Evolutionary conservation across 2,329 filamentous ascomycete species (phyloP).

Genomic region (Fusarium nisikadoi): DNA sequence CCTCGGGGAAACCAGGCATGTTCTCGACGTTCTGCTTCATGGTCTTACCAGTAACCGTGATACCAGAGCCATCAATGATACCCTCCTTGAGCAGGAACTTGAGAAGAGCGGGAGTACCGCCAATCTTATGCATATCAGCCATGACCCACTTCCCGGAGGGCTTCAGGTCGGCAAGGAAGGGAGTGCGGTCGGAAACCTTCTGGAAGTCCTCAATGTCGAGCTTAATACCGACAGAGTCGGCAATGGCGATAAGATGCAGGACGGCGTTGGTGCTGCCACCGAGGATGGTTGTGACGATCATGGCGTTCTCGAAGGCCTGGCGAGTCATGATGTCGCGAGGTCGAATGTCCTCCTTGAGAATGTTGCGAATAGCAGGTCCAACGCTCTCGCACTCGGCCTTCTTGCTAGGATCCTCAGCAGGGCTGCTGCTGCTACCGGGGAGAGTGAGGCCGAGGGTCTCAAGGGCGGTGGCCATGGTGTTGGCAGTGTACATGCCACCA

Average conservation of each 20-base stretch:
- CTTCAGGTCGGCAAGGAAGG: slow-evolving; percentile 85
- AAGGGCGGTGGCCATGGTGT: slow-evolving; percentile 91
- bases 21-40: slow-evolving; percentile 84
- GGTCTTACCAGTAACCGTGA: slow-evolving; percentile 90
- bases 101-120: slow-evolving; percentile 86
- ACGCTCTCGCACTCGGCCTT: slow-evolving; percentile 76
- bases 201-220: slow-evolving; percentile 90
- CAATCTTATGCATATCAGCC: slow-evolving; percentile 84
- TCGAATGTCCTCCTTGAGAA: slow-evolving; percentile 80
- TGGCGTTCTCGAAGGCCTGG: slow-evolving; percentile 85
- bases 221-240: slow-evolving; percentile 82
- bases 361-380: slow-evolving; percentile 77
- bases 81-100: slow-evolving; percentile 88
- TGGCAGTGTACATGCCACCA: slow-evolving; percentile 92
- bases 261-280: slow-evolving; percentile 89
- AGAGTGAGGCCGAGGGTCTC: slow-evolving; percentile 90
- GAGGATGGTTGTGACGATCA: slow-evolving; percentile 84
- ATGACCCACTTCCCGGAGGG: slow-evolving; percentile 90
- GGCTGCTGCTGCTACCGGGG: slow-evolving; percentile 83
- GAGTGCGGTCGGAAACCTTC: slow-evolving; percentile 79
- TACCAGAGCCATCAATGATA: slow-evolving; percentile 80
- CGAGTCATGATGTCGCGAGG: slow-evolving; percentile 83
- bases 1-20: slow-evolving; percentile 77
- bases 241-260: slow-evolving; percentile 85
- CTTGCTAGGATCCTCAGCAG: slow-evolving; percentile 79